phyloP scores from a whole-genome alignment of 1,139 yeast genomes.

The Suhomyces bokatorum region DNA sequence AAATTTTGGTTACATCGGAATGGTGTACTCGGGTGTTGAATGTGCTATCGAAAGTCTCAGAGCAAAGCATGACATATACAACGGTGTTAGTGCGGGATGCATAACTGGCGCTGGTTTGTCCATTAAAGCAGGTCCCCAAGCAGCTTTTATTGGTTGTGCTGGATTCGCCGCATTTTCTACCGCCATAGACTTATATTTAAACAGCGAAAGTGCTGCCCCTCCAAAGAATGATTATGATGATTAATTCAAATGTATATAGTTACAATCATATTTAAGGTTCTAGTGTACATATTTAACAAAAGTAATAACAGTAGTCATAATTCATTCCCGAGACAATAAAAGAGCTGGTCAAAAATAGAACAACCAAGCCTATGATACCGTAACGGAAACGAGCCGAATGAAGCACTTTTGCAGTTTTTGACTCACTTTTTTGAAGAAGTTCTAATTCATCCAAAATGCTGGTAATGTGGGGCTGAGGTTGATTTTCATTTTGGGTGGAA shows the following conservation, averaged over 20 bases:
- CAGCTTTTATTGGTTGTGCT: conserved; percentile 89
- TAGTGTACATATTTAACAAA: conserved; percentile 25
- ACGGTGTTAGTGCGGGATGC: conserved; percentile 93
- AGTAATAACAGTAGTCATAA: conserved; percentile 42
- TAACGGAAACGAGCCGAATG: no score
- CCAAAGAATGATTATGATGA: conserved; percentile 90
- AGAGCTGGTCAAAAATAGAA: conserved; percentile 22
- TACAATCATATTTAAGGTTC: conserved; percentile 10
- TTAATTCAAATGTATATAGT: conserved; percentile 26
- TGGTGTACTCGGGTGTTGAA: conserved; percentile 92
- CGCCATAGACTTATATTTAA: conserved; percentile 87
- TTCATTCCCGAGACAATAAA: conserved; percentile 31
- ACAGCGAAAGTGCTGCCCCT: conserved; percentile 83
- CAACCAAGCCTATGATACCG: not conserved
- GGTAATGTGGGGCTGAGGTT: not conserved
- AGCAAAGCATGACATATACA: conserved; percentile 90
- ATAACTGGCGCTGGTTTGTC: conserved; percentile 92
- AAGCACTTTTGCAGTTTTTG: not conserved
- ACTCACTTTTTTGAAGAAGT: conserved; percentile 7
- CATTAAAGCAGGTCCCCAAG: conserved; percentile 89
- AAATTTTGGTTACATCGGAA: conserved; percentile 92
- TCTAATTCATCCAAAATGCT: conserved; percentile 12
- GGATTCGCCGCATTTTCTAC: conserved; percentile 97
- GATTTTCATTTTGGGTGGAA: not conserved
- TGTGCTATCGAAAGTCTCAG: conserved; percentile 83